Base-by-base conservation (phyloP, 2,329 filamentous ascomycete species). In the Talaromyces pinophilus region DNA sequence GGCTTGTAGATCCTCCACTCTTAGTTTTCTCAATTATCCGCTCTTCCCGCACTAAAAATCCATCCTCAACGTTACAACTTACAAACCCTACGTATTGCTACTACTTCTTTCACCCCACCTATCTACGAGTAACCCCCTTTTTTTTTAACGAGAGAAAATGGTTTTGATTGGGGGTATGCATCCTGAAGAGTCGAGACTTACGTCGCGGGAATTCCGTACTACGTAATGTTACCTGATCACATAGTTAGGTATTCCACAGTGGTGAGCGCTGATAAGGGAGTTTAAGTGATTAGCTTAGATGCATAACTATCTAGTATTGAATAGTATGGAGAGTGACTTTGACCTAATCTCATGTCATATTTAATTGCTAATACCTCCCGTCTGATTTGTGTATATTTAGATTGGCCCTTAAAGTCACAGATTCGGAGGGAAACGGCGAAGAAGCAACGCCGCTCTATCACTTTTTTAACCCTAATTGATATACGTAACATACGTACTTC, bases 31-130 rank as follows among this genome's bases (percentile, higher is more conserved):
- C 61, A 22, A 28, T 25, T 19, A 52, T 30, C 48, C 61, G 60
- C 60, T n/a, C 17, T 63, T 52, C 60, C 46, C 60, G 60, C 60
- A 25, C 60, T 63, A 30, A 42, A 46, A 61, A 52, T 52, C 48
- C 48, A 15, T 17, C 48, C 25, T 30, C 10, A 35, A 35, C 33
- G 33, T 35, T 35, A 35, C 22, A 5, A 15, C 46, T 52, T 1
- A 28, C 46, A 28, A 15, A 38, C 11, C 35, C 35, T 38, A 38
- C 35, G 2, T 35, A 35, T 7, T 35, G 10, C 35, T 38, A 19
- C 17, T 44, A 44, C 48, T 52, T 50, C 22, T 22, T 50, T 8
- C 11, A 50, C 46, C 46, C 46, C 46, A 50, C 46, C 46, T 25
- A 25, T 25, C 25, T 25, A 19, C 19, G 19, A 19, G 19, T 19